phyloP scores from a whole-genome alignment of 441 rosid species.

The Croton laevigatus region DNA sequence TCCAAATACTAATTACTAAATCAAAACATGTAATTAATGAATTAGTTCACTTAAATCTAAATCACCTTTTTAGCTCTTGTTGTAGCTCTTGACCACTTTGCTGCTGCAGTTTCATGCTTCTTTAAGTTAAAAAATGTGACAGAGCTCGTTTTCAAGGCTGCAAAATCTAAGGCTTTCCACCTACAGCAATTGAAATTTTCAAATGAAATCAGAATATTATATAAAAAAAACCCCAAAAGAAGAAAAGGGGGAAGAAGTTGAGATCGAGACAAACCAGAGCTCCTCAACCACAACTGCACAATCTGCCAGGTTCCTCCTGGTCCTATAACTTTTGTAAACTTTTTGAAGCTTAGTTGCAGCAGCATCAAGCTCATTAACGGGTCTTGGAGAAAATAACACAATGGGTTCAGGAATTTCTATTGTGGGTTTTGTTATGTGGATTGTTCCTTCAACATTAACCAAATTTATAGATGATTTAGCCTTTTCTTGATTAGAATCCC shows the following conservation, averaged over 20 bases:
- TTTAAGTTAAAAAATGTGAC: constrained; percentile 59
- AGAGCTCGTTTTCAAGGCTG: constrained; percentile 57
- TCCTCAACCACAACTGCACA: constrained; percentile 62
- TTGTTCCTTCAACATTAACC: constrained; percentile 5
- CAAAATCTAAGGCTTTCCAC: constrained; percentile 88
- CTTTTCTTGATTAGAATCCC: constrained; percentile 28
- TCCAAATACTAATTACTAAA: background rate
- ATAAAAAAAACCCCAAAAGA: background rate
- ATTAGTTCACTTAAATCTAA: background rate
- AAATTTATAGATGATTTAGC: constrained; percentile 3
- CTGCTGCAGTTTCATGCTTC: constrained; percentile 65
- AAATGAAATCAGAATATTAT: background rate
- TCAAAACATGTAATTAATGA: background rate
- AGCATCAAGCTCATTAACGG: constrained; percentile 50
- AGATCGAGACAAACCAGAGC: constrained; percentile 48
- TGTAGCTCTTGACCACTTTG: constrained; percentile 71
- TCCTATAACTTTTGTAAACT: constrained; percentile 63
- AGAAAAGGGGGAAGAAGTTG: background rate
- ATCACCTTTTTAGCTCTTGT: constrained; percentile 75
- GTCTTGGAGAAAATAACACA: constrained; percentile 48
- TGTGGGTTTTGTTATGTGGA: constrained; percentile 29
- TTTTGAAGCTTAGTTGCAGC: constrained; percentile 61
- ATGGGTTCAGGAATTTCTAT: constrained; percentile 34
- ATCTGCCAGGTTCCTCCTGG: constrained; percentile 71
- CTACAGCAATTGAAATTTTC: constrained; percentile 29